These are phyloP conservation scores for Hymenotorrendiella dingleyae DNA, from an alignment of 2,329 filamentous ascomycete species.

Conservation along the genomic window DNA sequence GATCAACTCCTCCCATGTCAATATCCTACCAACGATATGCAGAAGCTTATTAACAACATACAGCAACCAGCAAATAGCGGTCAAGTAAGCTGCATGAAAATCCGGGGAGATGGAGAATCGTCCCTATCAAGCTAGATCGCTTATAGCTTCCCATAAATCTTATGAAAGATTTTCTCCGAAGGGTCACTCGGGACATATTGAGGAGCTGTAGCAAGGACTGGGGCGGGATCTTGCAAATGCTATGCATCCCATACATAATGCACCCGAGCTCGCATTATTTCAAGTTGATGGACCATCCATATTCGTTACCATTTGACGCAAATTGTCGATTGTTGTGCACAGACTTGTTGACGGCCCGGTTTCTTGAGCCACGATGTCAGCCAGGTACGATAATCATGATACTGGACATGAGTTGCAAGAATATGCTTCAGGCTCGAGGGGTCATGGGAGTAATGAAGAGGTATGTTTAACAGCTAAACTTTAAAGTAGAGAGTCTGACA, in stretches of 20 bases:
- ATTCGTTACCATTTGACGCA: no score
- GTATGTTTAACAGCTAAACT: conserved; percentile 3
- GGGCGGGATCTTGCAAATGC: no score
- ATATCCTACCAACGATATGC: not conserved
- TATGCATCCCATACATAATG: no score
- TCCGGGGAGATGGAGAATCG: conserved; percentile 16
- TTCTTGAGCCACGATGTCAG: not conserved
- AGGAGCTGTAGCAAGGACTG: not conserved
- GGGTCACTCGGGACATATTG: conserved; percentile 4
- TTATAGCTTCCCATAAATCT: conserved; percentile 6
- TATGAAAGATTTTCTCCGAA: no score
- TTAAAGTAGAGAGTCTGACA: not conserved
- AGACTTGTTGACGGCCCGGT: no score
- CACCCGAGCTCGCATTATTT: no score
- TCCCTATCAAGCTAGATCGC: conserved; percentile 4
- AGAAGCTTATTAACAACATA: not conserved
- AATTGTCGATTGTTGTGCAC: no score
- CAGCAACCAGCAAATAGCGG: not conserved
- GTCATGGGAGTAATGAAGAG: conserved; percentile 7
- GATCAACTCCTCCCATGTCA: not conserved
- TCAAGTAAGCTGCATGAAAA: conserved; percentile 19
- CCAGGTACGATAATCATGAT: not conserved
- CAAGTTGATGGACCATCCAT: no score
- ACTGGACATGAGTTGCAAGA: conserved; percentile 2
- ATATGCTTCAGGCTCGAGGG: not conserved